phyloP scores from a whole-genome alignment of 2,329 filamentous ascomycete genomes.

The Penicillium palitans region DNA sequence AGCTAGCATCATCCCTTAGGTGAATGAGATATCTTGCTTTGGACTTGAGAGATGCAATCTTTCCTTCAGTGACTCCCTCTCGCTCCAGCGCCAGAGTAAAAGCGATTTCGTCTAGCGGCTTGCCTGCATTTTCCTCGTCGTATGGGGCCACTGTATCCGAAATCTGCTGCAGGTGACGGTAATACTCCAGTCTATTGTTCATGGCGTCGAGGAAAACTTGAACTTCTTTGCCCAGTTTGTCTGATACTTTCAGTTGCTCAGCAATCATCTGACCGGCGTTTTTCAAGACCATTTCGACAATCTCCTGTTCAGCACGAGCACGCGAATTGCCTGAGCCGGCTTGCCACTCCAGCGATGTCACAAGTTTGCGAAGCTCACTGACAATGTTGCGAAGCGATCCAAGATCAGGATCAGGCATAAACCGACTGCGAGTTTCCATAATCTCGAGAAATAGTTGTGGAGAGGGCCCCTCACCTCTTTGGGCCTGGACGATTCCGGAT shows the following conservation, averaged over 20 bases:
- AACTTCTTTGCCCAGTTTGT: constrained; percentile 62
- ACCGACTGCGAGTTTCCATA: constrained; percentile 46
- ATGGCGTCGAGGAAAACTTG: constrained; percentile 74
- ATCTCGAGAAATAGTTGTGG: constrained; percentile 62
- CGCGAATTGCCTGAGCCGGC: constrained; percentile 55
- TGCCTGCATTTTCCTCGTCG: constrained; percentile 60
- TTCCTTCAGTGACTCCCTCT: constrained; percentile 57
- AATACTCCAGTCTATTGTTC: constrained; percentile 86
- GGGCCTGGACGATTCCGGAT: constrained; percentile 60
- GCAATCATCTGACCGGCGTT: constrained; percentile 56
- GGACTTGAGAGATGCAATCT: constrained; percentile 63
- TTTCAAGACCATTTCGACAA: constrained; percentile 65
- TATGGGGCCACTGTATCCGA: constrained; percentile 82
- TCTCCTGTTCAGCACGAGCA: constrained; percentile 61
- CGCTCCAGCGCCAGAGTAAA: constrained; percentile 44
- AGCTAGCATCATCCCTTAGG: constrained; percentile 61
- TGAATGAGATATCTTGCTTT: constrained; percentile 75
- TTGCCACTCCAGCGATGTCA: constrained; percentile 60
- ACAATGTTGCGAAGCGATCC: constrained; percentile 71
- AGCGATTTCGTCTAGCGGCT: constrained; percentile 55
- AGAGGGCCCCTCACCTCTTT: constrained; percentile 66
- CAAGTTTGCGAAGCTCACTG: constrained; percentile 66
- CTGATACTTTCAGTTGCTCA: constrained; percentile 54
- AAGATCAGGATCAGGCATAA: constrained; percentile 50
- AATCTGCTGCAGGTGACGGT: constrained; percentile 84